Percentiles rank a stretch among this genome's conserved stretches.
Conservation (phyloP, 768 basidiomycete genomes). For the Lentinus tigrinus region DNA sequence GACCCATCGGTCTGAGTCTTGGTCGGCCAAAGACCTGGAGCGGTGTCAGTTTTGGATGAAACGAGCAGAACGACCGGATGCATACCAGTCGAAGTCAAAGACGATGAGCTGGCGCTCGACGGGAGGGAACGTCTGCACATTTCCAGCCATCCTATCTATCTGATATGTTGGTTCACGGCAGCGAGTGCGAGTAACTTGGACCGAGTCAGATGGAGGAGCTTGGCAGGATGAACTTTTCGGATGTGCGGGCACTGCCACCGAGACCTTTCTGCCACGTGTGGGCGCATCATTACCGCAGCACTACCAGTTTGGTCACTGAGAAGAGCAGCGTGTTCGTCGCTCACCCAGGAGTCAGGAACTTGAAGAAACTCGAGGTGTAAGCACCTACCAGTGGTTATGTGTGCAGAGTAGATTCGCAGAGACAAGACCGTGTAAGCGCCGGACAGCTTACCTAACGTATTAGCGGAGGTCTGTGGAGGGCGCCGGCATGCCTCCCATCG, state of each 20-base stretch:
- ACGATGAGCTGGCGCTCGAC: constrained; percentile 71
- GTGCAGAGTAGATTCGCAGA: background rate
- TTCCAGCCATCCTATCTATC: background rate
- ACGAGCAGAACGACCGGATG: background rate
- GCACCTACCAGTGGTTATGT: background rate
- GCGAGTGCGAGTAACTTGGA: too few species aligned
- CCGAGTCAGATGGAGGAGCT: too few species aligned
- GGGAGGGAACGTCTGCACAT: constrained; percentile 21
- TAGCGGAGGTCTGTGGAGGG: constrained; percentile 7
- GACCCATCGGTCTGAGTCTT: constrained; percentile 94
- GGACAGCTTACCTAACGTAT: constrained; percentile 28
- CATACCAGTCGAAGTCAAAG: constrained; percentile 96
- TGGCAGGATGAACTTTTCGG: too few species aligned
- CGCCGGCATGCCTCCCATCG: constrained; percentile 53
- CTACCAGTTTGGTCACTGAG: too few species aligned
- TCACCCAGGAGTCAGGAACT: too few species aligned
- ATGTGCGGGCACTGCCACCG: too few species aligned
- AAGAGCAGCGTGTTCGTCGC: too few species aligned
- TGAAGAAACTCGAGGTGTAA: too few species aligned
- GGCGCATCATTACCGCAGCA: too few species aligned
- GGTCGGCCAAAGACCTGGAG: constrained; percentile 84
- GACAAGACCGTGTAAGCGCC: background rate
- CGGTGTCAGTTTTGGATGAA: background rate
- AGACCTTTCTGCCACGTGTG: too few species aligned
- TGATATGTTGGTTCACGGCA: too few species aligned